These are phyloP conservation scores for Glebionis coronaria DNA, from an alignment of 129 eudicot genomes.

Conservation along the genomic window DNA sequence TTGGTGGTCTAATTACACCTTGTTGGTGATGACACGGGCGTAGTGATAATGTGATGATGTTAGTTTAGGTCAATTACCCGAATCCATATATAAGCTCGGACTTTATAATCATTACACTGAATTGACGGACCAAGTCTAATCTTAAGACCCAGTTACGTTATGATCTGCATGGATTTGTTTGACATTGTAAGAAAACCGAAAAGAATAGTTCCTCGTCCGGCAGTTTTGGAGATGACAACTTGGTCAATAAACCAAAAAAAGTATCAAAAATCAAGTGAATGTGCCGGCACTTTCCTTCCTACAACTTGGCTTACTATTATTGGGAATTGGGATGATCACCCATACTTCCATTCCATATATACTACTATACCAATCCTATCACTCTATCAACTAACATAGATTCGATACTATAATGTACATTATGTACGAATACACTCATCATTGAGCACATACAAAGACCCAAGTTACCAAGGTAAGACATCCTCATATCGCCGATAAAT, in stretches of 20 bases:
- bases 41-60: too few relatives aligned
- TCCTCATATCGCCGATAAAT: neutral
- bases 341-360: slow-evolving; percentile 6
- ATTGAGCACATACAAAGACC: neutral
- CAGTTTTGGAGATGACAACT: slow-evolving; percentile 36
- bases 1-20: too few relatives aligned
- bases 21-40: too few relatives aligned
- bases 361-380: neutral
- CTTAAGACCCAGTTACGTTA: neutral
- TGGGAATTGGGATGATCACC: slow-evolving; percentile 16
- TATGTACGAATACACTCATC: neutral
- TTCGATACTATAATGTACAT: neutral
- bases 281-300: slow-evolving; percentile 38
- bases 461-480: neutral
- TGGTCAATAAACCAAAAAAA: slow-evolving; percentile 27
- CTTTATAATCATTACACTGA: too few relatives aligned
- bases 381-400: neutral
- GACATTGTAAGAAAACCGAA: neutral
- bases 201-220: slow-evolving; percentile 28
- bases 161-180: neutral
- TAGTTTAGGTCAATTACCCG: too few relatives aligned
- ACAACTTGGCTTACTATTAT: slow-evolving; percentile 16
- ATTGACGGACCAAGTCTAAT: neutral
- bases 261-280: slow-evolving; percentile 22
- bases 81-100: too few relatives aligned